Evolutionary conservation across 495 filamentous ascomycete species (phyloP).

Genomic region (Penicillium mononematosum): DNA sequence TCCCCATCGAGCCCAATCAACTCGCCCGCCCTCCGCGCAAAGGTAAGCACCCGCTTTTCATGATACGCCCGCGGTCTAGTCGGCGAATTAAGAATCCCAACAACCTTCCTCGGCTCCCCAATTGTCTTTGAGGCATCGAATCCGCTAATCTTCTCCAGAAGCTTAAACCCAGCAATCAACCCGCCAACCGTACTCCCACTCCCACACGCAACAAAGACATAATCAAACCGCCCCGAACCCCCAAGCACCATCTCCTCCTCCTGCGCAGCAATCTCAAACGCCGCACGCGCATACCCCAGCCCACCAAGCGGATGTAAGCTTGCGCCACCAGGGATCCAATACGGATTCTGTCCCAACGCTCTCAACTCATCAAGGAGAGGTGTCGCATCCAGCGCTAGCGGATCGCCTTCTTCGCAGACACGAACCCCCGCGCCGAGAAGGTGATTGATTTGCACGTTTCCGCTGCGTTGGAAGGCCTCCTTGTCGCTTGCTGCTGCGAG

Average conservation of each 20-base stretch:
- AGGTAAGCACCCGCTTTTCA: conserved; percentile 33
- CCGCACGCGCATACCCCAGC: conserved; percentile 39
- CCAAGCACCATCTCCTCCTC: conserved; percentile 23
- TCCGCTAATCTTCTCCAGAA: conserved; percentile 27
- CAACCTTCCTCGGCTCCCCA: conserved; percentile 20
- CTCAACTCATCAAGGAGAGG: conserved; percentile 24
- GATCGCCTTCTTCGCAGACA: conserved; percentile 25
- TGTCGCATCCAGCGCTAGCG: conserved; percentile 18
- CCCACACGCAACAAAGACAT: conserved; percentile 41
- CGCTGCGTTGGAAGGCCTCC: conserved; percentile 22
- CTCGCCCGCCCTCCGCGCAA: conserved; percentile 31
- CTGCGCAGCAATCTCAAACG: conserved; percentile 40
- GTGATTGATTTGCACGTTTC: conserved; percentile 34
- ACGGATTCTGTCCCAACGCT: conserved; percentile 21
- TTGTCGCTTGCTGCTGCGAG: conserved; percentile 17
- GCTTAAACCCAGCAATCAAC: conserved; percentile 39
- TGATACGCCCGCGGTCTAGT: conserved; percentile 31
- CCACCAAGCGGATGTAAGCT: conserved; percentile 42
- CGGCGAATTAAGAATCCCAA: conserved; percentile 40
- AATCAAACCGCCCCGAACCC: conserved; percentile 33
- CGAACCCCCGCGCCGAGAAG: conserved; percentile 43
- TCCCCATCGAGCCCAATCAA: conserved; percentile 32
- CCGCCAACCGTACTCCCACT: conserved; percentile 43
- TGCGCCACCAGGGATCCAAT: conserved; percentile 44
- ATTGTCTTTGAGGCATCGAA: background rate